Evolutionary conservation across 192 early-diverging fungal species (phyloP), one percentile per base, ranked within the genome.

Genomic region (Podila horticola): DNA sequence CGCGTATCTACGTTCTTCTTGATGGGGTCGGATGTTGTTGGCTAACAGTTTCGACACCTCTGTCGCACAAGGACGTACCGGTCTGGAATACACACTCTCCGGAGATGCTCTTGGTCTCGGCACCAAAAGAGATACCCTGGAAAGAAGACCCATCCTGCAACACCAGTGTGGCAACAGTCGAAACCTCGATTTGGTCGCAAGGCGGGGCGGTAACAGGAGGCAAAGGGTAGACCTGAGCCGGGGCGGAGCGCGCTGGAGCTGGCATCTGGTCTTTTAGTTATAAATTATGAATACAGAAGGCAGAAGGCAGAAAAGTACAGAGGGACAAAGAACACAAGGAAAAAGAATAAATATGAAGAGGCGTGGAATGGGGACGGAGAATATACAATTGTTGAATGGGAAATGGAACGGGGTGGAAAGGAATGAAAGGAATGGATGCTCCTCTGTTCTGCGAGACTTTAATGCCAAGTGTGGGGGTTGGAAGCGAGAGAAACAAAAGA

Each of bases 61-160:
- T 17, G 0, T 45, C 41, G 8, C 41, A 7, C n/a, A 6, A 30
- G 28, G 19, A 34, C 73, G 61, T 83, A 96, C 97, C 98, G 50
- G 98, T 99, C 84, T 98, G 97, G 5, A 31, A 31, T 5, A 31
- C 31, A 31, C 31, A 31, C 5, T 99, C 98, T 62, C 98, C 98
- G 55, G 97, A 88, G 60, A 98, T 91, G 49, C 92, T 93, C 59
- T 87, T 86, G 48, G 74, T 85, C 85, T 97, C 96, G 13, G 96
- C 91, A 58, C 98, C 98, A 86, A 99, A 99, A 19, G 95, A 97
- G 75, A 94, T 87, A 66, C 97, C 98, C 71, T 95, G 89, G 79
- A 89, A 94, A 48, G 91, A 87, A n/a, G 93, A 86, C 30, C 96
- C 97, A 85, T 98, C 96, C 59, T 94, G 87, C 41, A 98, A 87